Percentiles rank a stretch among this genome's conserved stretches.
Conservation (phyloP, 2,329 filamentous ascomycete genomes). For the Sclerotiophoma versabilis region DNA sequence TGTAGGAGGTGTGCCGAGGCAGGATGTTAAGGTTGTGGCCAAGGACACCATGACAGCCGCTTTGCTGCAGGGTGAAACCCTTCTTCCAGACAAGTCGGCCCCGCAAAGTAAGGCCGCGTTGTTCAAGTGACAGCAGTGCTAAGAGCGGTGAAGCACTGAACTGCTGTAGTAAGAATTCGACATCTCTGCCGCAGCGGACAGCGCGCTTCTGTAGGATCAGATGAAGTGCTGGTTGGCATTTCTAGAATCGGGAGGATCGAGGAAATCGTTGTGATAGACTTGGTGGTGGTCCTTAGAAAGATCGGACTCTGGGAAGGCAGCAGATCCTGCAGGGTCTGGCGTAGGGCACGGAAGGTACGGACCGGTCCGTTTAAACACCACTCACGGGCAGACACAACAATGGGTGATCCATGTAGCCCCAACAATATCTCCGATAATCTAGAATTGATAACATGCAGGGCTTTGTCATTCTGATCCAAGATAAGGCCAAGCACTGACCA, state of each 20-base stretch:
- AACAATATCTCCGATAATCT: too few species aligned
- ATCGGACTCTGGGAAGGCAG: neutral
- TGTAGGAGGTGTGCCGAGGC: neutral
- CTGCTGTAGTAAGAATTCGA: neutral
- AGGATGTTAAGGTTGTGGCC: neutral
- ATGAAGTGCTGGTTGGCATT: neutral
- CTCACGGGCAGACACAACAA: neutral
- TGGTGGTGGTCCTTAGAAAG: neutral
- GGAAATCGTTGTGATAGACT: neutral
- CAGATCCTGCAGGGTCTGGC: neutral
- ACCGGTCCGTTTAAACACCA: constrained; percentile 1
- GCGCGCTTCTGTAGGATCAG: neutral
- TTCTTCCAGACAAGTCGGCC: neutral
- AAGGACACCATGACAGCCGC: neutral
- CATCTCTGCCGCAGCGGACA: neutral
- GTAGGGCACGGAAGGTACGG: neutral
- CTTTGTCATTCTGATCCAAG: too few species aligned
- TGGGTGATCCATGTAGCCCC: neutral
- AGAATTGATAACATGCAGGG: too few species aligned
- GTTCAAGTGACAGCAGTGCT: neutral
- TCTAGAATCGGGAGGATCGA: neutral
- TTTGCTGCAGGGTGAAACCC: constrained; percentile 1
- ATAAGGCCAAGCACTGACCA: too few species aligned
- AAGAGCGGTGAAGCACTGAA: neutral
- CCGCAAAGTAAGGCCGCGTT: neutral